Evolutionary conservation across 73 alveolate species (phyloP).

Genomic region (Uronychia setigera): DNA sequence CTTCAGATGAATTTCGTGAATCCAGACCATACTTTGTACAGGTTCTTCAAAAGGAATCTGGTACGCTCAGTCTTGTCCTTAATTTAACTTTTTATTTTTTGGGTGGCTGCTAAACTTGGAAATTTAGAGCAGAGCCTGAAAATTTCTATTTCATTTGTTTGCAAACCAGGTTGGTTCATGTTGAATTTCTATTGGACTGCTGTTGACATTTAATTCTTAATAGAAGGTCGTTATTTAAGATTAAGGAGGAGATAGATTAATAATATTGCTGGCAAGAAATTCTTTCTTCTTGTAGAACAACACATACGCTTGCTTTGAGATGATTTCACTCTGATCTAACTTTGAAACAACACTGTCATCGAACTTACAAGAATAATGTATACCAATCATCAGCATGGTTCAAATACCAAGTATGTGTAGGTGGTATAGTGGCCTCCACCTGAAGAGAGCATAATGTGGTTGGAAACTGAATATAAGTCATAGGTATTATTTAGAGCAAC

Average conservation of each 20-base stretch:
- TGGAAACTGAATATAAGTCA: conserved; percentile 77
- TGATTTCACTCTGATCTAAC: conserved; percentile 38
- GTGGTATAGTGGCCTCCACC: conserved; percentile 78
- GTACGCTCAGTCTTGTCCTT: background rate
- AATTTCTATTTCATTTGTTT: background rate
- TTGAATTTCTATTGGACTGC: too few relatives aligned
- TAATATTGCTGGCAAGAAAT: conserved; percentile 36
- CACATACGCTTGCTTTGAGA: conserved; percentile 69
- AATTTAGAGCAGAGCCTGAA: background rate
- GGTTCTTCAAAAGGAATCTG: background rate
- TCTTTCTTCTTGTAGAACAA: conserved; percentile 75
- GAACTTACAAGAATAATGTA: conserved; percentile 67
- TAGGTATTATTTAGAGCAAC: too few relatives aligned
- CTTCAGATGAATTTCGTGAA: background rate
- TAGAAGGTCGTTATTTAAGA: too few relatives aligned
- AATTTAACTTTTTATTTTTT: too few relatives aligned
- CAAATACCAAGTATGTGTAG: conserved; percentile 25
- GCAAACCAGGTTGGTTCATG: too few relatives aligned
- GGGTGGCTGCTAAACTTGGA: background rate
- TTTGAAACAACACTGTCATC: conserved; percentile 62
- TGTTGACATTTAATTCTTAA: too few relatives aligned
- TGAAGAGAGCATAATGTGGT: conserved; percentile 63
- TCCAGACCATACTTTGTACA: background rate
- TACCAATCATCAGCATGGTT: conserved; percentile 28
- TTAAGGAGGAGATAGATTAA: conserved; percentile 13